Evolutionary conservation across 2,329 filamentous ascomycete genomes (phyloP).

Genomic region (Paraphaeosphaeria minitans): DNA sequence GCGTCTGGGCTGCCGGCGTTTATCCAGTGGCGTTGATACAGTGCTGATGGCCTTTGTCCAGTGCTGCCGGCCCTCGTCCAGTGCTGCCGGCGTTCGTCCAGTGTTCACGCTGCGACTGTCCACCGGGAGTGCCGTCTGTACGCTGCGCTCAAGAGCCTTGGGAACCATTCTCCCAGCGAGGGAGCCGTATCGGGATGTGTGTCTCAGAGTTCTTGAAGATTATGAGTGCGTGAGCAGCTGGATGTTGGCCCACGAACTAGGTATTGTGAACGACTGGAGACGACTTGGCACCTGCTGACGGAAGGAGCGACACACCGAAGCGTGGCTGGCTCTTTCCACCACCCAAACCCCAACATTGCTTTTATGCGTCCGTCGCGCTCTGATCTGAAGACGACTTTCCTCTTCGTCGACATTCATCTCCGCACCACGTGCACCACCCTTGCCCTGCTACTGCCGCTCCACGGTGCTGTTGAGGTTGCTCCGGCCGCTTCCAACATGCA

Average conservation of each 20-base stretch:
- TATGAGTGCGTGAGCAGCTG: too few relatives aligned
- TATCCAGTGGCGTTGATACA: too few relatives aligned
- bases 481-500: constrained; percentile 6
- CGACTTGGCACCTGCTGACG: too few relatives aligned
- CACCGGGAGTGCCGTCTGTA: background rate
- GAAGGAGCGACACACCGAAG: too few relatives aligned
- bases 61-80: too few relatives aligned
- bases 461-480: background rate
- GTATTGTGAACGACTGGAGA: too few relatives aligned
- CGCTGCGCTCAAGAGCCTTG: too few relatives aligned
- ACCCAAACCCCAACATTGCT: background rate
- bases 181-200: background rate
- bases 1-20: background rate
- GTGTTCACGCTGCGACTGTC: background rate
- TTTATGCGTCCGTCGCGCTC: background rate
- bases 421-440: constrained; percentile 4
- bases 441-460: constrained; percentile 2
- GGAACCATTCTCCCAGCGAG: too few relatives aligned
- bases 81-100: too few relatives aligned
- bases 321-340: constrained; percentile 1
- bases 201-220: background rate
- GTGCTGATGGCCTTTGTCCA: too few relatives aligned
- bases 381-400: background rate
- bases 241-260: too few relatives aligned
- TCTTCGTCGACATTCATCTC: constrained; percentile 2